Conservation (phyloP, 192 early-diverging fungal species). For the Funneliformis mosseae region DNA sequence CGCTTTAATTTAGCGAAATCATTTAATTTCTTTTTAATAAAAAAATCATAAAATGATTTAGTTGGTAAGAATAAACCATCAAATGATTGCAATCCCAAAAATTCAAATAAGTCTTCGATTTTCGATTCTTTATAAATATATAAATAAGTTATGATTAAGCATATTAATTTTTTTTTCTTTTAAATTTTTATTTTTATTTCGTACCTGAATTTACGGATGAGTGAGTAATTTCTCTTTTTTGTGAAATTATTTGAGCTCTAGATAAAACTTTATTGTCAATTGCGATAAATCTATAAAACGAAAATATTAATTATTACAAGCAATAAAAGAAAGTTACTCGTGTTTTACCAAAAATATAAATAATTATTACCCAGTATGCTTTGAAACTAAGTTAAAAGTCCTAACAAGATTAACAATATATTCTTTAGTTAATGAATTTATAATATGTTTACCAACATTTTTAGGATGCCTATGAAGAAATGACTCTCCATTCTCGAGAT, state of each 20-base stretch:
- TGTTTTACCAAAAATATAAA: not conserved
- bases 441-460: not conserved
- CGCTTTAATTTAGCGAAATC: not conserved
- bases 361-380: constrained; percentile 22
- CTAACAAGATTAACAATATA: not conserved
- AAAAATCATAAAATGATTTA: constrained; percentile 5
- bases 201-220: not conserved
- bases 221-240: no score
- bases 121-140: not conserved
- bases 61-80: constrained; percentile 15
- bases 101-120: constrained; percentile 12
- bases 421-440: not conserved
- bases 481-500: constrained; percentile 19
- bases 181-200: not conserved
- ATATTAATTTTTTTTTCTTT: not conserved
- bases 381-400: not conserved
- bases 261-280: no score
- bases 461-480: constrained; percentile 18
- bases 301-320: no score
- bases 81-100: constrained; percentile 28
- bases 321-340: no score
- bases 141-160: not conserved
- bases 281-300: no score
- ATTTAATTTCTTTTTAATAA: not conserved
- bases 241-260: no score